Evolutionary conservation across 192 early-diverging fungal species (phyloP).

Genomic region (Coemansia sp.): DNA sequence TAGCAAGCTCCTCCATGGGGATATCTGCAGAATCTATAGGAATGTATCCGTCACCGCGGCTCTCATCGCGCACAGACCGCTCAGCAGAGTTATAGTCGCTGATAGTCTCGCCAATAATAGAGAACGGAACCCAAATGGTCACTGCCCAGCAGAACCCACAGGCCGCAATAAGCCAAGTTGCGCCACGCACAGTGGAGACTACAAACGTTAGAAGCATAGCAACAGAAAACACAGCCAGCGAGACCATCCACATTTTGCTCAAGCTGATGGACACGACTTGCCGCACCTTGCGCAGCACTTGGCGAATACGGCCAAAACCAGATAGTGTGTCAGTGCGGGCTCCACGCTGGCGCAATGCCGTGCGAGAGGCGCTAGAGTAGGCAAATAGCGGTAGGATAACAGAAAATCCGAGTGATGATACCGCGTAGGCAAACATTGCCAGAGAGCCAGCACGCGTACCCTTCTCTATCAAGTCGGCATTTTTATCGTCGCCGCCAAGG

Average conservation of each 20-base stretch:
- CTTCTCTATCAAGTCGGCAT: constrained; percentile 42
- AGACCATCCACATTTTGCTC: constrained; percentile 71
- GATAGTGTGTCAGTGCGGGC: background rate
- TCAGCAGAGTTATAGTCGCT: background rate
- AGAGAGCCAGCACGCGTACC: constrained; percentile 84
- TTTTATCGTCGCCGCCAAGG: constrained; percentile 10
- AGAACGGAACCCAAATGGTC: constrained; percentile 93
- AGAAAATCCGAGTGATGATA: constrained; percentile 66
- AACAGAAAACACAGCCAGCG: constrained; percentile 68
- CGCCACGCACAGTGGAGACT: constrained; percentile 60
- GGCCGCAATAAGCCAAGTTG: constrained; percentile 71
- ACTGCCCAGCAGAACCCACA: constrained; percentile 88
- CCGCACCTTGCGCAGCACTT: constrained; percentile 16
- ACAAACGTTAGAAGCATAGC: constrained; percentile 73
- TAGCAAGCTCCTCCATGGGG: constrained; percentile 22
- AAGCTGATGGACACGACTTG: constrained; percentile 34
- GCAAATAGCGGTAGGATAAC: constrained; percentile 47
- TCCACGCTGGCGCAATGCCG: background rate
- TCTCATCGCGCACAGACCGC: constrained; percentile 5
- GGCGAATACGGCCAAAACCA: background rate
- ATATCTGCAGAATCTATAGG: constrained; percentile 32
- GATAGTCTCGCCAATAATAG: constrained; percentile 75
- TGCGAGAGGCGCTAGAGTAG: constrained; percentile 26
- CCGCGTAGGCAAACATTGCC: constrained; percentile 79
- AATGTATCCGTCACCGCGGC: constrained; percentile 19